These are phyloP conservation scores for Taphrina sp. DNA, from an alignment of 1,139 yeast genomes.

Conservation along the genomic window DNA sequence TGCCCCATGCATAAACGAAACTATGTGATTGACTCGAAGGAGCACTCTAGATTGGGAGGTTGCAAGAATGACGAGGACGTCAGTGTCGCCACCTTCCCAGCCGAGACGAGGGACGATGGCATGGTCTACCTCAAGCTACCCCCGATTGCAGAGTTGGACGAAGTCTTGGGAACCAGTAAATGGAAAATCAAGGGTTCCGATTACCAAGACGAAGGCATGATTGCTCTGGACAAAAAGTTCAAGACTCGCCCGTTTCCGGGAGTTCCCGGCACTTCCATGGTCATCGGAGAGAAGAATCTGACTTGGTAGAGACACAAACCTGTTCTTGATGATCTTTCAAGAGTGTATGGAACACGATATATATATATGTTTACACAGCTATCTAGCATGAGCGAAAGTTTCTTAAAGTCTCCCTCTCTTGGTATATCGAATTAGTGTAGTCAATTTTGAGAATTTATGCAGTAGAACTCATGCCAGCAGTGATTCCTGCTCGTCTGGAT, in stretches of 20 bases:
- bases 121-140: conserved; percentile 42
- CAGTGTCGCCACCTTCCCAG: conserved; percentile 44
- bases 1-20: conserved; percentile 46
- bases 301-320: conserved; percentile 16
- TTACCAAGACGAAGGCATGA: conserved; percentile 26
- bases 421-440: too few relatives aligned
- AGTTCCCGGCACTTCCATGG: conserved; percentile 19
- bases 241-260: conserved; percentile 20
- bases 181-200: conserved; percentile 42
- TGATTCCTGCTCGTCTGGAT: too few relatives aligned
- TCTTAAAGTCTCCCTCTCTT: too few relatives aligned
- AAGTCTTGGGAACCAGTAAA: conserved; percentile 42
- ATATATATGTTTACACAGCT: too few relatives aligned
- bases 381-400: too few relatives aligned
- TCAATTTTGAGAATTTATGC: too few relatives aligned
- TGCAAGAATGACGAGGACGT: conserved; percentile 43
- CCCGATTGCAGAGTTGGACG: conserved; percentile 43
- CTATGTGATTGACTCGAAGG: conserved; percentile 41
- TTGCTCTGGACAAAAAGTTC: conserved; percentile 20
- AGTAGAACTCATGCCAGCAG: too few relatives aligned
- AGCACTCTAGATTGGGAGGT: conserved; percentile 40
- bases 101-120: conserved; percentile 42
- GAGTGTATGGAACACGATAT: too few relatives aligned
- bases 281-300: conserved; percentile 18
- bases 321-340: too few relatives aligned